Base-by-base conservation (phyloP, 1,284 basidiomycete species). In the Pseudozyma tsukubaensis region DNA sequence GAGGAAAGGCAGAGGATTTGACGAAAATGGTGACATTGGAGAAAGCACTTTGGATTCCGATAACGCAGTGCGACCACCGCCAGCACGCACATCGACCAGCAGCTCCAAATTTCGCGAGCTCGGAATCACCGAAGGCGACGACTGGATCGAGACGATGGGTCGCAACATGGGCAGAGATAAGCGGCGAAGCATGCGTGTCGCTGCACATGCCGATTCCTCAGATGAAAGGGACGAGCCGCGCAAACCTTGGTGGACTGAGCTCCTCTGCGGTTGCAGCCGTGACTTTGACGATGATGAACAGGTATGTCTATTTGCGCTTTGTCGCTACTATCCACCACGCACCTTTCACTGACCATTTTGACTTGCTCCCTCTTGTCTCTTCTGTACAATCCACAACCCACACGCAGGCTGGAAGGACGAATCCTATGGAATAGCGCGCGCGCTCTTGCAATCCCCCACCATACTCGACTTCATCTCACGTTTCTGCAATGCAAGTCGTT, bases 211-310 rank as follows among this genome's bases (percentile, higher is more conserved):
- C 2, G n/a, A 37, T 1, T n/a, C 18, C 7, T 50, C 32, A 29
- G 49, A 59, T 4, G 50, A 55, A 16, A 36, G 12, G 16, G 63
- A 74, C 40, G 54, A 58, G 35, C 37, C 32, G 11, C 58, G 65
- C 45, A 75, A 61, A 39, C 65, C 65, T 14, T 78, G 76, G 76
- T 78, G 76, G 76, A 76, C 72, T 14, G 76, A 78, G n/a, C 51
- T 71, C 37, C 60, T 78, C 0, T 78, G 76, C 39, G 76, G 72
- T 9, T 78, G 76, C 40, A 52, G 57, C n/a, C 73, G 65, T 11
- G 62, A 68, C 19, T 44, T 60, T 13, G 72, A 78, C 50, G 76
- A 77, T 18, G 76, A 75, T 44, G 76, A 78, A 47, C 72, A 78
- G 71, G 74, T 76, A 49, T 53, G 73, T 49, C 37, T 39, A 3